Evolutionary conservation across 2,329 filamentous ascomycete species (phyloP).

Genomic region (Scytalidium sp.): DNA sequence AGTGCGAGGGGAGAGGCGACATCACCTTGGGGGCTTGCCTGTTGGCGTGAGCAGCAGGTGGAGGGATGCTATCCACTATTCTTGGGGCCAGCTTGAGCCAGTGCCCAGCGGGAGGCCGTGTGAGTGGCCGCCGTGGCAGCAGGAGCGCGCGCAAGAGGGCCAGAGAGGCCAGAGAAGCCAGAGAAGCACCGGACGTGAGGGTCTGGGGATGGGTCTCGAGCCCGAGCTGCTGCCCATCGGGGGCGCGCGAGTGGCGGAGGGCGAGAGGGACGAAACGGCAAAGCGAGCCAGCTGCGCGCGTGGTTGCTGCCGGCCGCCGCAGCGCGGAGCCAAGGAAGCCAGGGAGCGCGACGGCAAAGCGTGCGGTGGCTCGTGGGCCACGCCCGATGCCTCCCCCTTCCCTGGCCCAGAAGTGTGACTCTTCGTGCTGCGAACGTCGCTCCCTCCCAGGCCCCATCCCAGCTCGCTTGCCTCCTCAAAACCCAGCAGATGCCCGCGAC

Average conservation of each 20-base stretch:
- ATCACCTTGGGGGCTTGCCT: conserved; percentile 14
- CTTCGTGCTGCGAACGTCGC: neutral
- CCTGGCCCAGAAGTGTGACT: conserved; percentile 1
- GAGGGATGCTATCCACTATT: conserved; percentile 1
- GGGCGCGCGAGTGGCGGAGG: neutral
- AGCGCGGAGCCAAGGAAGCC: neutral
- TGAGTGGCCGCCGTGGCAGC: neutral
- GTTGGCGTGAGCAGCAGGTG: conserved; percentile 1
- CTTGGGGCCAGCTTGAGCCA: neutral
- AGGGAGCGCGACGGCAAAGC: neutral
- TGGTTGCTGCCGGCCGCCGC: neutral
- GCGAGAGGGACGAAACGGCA: neutral
- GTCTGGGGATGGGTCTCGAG: too few relatives aligned
- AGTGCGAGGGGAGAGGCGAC: conserved; percentile 6
- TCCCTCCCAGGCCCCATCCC: conserved; percentile 7
- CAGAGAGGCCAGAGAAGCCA: conserved; percentile 1
- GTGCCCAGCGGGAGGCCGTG: neutral
- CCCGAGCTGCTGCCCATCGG: too few relatives aligned
- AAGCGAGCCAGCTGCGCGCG: neutral
- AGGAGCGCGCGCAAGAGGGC: neutral
- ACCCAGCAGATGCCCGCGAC: conserved; percentile 15
- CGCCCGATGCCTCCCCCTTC: neutral
- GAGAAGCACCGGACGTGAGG: too few relatives aligned
- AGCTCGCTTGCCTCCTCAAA: conserved; percentile 11
- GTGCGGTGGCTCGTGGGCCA: neutral